A percentile compares a stretch with the other conserved stretches of the same genome.
Evolutionary conservation across 2,329 filamentous ascomycete species (phyloP).

Genomic region (Talaromyces sp.): DNA sequence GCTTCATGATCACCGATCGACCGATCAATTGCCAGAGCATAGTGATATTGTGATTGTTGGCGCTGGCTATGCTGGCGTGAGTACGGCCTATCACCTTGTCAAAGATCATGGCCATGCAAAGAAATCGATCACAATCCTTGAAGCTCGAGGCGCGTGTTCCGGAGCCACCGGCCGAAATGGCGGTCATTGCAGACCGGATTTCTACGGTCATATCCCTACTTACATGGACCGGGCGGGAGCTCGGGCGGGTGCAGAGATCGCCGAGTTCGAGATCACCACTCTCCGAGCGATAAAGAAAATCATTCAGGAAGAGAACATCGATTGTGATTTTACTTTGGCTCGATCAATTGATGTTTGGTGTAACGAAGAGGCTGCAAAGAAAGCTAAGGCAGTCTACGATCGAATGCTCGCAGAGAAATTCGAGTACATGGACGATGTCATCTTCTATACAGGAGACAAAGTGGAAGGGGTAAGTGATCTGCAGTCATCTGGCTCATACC

Average conservation of each 20-base stretch:
- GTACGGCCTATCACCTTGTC: conserved; percentile 48
- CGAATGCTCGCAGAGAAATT: conserved; percentile 31
- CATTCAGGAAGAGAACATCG: conserved; percentile 46
- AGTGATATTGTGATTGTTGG: conserved; percentile 54
- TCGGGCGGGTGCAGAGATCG: conserved; percentile 43
- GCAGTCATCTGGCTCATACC: neutral
- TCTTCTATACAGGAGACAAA: conserved; percentile 28
- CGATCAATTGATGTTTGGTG: conserved; percentile 47
- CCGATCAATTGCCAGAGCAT: conserved; percentile 41
- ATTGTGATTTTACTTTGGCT: conserved; percentile 49
- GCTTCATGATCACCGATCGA: conserved; percentile 45
- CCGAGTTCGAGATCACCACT: conserved; percentile 47
- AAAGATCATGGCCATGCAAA: conserved; percentile 21
- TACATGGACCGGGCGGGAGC: conserved; percentile 41
- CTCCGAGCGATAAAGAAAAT: conserved; percentile 46
- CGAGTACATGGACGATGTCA: conserved; percentile 37
- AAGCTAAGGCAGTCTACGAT: conserved; percentile 32
- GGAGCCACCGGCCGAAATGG: conserved; percentile 52
- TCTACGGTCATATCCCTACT: conserved; percentile 45
- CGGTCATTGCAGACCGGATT: conserved; percentile 49
- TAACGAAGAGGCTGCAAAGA: conserved; percentile 37
- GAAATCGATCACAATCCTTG: conserved; percentile 42
- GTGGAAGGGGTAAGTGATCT: conserved; percentile 33
- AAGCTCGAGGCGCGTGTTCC: conserved; percentile 47
- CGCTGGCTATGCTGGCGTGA: conserved; percentile 51